Percentiles rank a stretch among this genome's conserved stretches.
These are phyloP conservation scores for Ophiobolus disseminans DNA, from an alignment of 2,329 filamentous ascomycete species.

Conservation along the genomic window DNA sequence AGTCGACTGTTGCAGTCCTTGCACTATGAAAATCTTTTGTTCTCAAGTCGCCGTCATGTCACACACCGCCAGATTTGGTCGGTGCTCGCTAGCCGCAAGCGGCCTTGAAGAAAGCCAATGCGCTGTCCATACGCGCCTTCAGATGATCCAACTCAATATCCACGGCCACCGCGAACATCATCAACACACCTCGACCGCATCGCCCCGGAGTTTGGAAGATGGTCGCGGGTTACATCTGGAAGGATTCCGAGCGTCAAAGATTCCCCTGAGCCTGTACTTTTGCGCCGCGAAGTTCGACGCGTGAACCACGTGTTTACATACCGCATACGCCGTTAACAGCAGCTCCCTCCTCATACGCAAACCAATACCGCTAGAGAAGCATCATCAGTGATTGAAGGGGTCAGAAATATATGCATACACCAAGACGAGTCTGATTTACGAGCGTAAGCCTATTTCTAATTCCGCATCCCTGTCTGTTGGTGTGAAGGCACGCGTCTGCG, in stretches of 20 bases:
- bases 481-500: slow-evolving; percentile 9
- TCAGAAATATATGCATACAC: too few relatives aligned
- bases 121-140: too few relatives aligned
- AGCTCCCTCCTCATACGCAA: too few relatives aligned
- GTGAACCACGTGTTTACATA: slow-evolving; percentile 20
- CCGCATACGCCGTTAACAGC: slow-evolving; percentile 13
- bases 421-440: too few relatives aligned
- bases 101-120: too few relatives aligned
- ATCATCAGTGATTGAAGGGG: too few relatives aligned
- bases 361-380: too few relatives aligned
- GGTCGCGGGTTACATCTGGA: slow-evolving; percentile 20
- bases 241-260: slow-evolving; percentile 14
- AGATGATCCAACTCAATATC: slow-evolving; percentile 16
- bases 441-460: slow-evolving; percentile 9
- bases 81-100: slow-evolving; percentile 13
- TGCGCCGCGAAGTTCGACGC: slow-evolving; percentile 30
- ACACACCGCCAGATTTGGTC: slow-evolving; percentile 19
- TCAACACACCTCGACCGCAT: slow-evolving; percentile 9
- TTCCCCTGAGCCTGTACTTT: slow-evolving; percentile 15
- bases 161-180: slow-evolving; percentile 10
- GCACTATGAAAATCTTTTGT: too few relatives aligned
- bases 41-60: slow-evolving; percentile 19
- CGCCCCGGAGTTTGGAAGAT: slow-evolving; percentile 18
- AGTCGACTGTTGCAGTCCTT: too few relatives aligned
- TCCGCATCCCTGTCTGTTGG: slow-evolving; percentile 7